Conservation (phyloP, 192 early-diverging fungal species). For the Pilobolus umbonatus region DNA sequence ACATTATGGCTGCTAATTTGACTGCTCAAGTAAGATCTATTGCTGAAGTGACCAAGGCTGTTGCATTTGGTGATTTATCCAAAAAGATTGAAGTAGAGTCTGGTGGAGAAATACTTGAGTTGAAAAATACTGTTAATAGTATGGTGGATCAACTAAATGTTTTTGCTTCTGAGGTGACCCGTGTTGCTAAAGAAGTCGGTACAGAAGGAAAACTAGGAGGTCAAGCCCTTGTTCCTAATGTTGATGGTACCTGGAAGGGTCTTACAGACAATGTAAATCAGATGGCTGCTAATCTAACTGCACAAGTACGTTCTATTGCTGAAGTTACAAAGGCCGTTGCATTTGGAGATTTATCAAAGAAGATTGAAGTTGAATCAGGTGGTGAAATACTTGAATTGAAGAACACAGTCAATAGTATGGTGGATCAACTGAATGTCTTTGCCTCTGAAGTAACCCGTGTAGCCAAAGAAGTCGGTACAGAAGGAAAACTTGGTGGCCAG, state of each 20-base stretch:
- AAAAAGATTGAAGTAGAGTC: slow-evolving; percentile 55
- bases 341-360: slow-evolving; percentile 56
- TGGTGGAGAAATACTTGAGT: slow-evolving; percentile 49
- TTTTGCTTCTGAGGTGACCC: slow-evolving; percentile 58
- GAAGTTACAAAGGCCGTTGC: slow-evolving; percentile 58
- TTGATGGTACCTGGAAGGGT: slow-evolving; percentile 40
- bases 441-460: slow-evolving; percentile 34
- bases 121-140: slow-evolving; percentile 48
- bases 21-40: slow-evolving; percentile 61
- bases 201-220: slow-evolving; percentile 62
- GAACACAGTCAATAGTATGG: slow-evolving; percentile 65
- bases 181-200: slow-evolving; percentile 69
- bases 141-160: slow-evolving; percentile 49
- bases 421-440: slow-evolving; percentile 52
- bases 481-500: slow-evolving; percentile 44
- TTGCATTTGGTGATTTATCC: slow-evolving; percentile 47
- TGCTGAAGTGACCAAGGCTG: slow-evolving; percentile 53
- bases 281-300: slow-evolving; percentile 45
- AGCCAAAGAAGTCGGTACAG: slow-evolving; percentile 39
- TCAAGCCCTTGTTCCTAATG: slow-evolving; percentile 45
- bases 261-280: slow-evolving; percentile 47
- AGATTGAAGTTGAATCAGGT: slow-evolving; percentile 50
- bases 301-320: slow-evolving; percentile 64
- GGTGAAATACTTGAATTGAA: slow-evolving; percentile 69
- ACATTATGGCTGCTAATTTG: slow-evolving; percentile 58